phyloP scores from a whole-genome alignment of 164 flowering plant genomes.

The Paratinospora sagittata region DNA sequence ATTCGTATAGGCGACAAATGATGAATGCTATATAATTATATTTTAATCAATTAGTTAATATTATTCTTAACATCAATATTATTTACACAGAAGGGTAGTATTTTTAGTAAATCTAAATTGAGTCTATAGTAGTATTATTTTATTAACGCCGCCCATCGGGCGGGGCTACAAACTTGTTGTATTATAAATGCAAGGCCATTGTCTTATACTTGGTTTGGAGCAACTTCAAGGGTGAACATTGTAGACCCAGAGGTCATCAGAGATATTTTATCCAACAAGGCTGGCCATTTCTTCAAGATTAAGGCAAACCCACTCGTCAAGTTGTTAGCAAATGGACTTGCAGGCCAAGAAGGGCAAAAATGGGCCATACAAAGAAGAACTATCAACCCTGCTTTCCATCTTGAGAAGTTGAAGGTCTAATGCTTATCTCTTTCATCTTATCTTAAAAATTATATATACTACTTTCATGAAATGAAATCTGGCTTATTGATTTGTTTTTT shows the following conservation, averaged over 20 bases:
- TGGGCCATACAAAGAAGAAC: conserved; percentile 29
- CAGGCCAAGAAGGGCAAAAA: conserved; percentile 16
- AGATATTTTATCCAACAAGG: conserved; percentile 9
- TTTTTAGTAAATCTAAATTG: too few species aligned
- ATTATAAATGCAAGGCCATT: conserved; percentile 13
- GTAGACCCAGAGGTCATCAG: conserved; percentile 13
- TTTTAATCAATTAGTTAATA: too few species aligned
- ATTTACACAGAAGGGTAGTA: too few species aligned
- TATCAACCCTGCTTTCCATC: conserved; percentile 26
- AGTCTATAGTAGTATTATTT: too few species aligned
- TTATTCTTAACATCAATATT: too few species aligned
- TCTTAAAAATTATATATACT: neutral
- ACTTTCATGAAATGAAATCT: too few species aligned
- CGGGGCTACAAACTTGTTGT: too few species aligned
- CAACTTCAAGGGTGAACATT: conserved; percentile 10
- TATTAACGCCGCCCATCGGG: too few species aligned
- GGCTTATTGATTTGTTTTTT: too few species aligned
- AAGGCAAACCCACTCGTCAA: neutral
- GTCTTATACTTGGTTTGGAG: conserved; percentile 11
- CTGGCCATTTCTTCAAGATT: conserved; percentile 2
- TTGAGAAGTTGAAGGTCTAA: conserved; percentile 28
- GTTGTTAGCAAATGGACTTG: conserved; percentile 14
- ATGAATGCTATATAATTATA: too few species aligned
- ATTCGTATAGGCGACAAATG: too few species aligned
- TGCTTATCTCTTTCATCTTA: neutral